Evolutionary conservation across 495 filamentous ascomycete species (phyloP).

Genomic region (Aspergillus olivimuriae): DNA sequence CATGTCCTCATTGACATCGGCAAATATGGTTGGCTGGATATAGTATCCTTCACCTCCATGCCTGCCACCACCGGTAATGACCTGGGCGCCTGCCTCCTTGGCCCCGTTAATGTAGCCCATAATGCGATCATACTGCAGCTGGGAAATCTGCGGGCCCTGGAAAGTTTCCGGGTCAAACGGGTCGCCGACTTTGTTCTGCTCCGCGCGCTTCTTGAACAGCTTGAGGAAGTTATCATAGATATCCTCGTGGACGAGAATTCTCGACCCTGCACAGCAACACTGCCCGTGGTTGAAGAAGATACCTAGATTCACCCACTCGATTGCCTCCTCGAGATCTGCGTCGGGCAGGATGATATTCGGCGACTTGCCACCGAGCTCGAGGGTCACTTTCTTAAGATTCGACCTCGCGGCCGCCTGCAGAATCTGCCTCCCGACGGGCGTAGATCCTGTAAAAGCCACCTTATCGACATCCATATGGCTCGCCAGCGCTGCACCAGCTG

Average conservation of each 20-base stretch:
- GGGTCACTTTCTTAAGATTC: constrained; percentile 21
- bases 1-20: constrained; percentile 61
- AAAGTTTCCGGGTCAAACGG: constrained; percentile 67
- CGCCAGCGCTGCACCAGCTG: neutral
- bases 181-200: constrained; percentile 65
- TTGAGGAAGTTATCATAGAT: constrained; percentile 70
- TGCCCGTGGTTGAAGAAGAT: constrained; percentile 71
- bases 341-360: constrained; percentile 78
- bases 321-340: constrained; percentile 74
- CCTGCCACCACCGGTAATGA: constrained; percentile 65
- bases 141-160: constrained; percentile 81
- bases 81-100: constrained; percentile 65
- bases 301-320: constrained; percentile 73
- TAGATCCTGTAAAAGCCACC: neutral
- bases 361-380: constrained; percentile 84
- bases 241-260: constrained; percentile 69
- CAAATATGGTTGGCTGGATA: constrained; percentile 67
- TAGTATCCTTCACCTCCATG: constrained; percentile 59
- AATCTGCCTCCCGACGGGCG: neutral
- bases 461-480: neutral
- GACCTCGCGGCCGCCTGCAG: neutral
- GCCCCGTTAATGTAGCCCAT: constrained; percentile 66
- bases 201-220: constrained; percentile 55
- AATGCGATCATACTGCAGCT: constrained; percentile 70
- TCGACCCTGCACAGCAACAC: constrained; percentile 78